Percentiles rank a stretch among this genome's conserved stretches.
Evolutionary conservation across 805 yeast species (phyloP).

Genomic region (Clavispora vitiphila): DNA sequence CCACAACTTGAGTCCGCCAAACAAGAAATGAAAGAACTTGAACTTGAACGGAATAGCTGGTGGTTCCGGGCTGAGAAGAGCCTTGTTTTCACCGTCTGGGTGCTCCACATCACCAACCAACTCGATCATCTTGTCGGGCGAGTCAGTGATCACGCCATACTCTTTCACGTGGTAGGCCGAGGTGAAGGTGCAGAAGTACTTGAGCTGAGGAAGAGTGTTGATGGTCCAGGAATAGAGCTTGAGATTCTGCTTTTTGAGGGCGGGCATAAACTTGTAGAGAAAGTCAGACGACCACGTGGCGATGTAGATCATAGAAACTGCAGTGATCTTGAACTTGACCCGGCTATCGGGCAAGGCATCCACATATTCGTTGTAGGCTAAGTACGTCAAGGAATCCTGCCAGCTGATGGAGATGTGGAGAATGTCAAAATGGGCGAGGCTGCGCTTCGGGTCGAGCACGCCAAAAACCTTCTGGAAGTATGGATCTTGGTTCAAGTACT

Average conservation of each 20-base stretch:
- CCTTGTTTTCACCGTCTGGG: neutral
- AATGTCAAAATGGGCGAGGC: constrained; percentile 27
- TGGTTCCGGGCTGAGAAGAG: neutral
- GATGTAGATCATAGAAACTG: constrained; percentile 33
- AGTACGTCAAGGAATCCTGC: constrained; percentile 27
- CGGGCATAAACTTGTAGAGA: constrained; percentile 32
- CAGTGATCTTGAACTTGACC: constrained; percentile 25
- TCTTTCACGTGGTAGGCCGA: constrained; percentile 19
- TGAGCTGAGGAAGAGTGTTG: constrained; percentile 30
- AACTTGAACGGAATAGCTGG: constrained; percentile 3
- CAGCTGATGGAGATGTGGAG: constrained; percentile 33
- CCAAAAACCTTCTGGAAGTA: constrained; percentile 25
- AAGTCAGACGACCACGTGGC: constrained; percentile 35
- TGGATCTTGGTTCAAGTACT: constrained; percentile 36
- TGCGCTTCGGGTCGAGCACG: constrained; percentile 3
- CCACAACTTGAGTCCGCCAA: constrained; percentile 1
- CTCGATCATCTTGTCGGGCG: constrained; percentile 30
- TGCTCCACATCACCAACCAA: constrained; percentile 1
- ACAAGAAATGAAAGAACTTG: constrained; percentile 4
- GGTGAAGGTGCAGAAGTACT: constrained; percentile 27
- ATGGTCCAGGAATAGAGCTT: constrained; percentile 38
- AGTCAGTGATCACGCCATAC: constrained; percentile 34
- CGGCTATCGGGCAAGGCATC: constrained; percentile 15
- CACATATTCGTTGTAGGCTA: constrained; percentile 33
- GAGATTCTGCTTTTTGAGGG: constrained; percentile 26